These are phyloP conservation scores for Gracilaria domingensis DNA, from an alignment of 23 red algal genomes.

Conservation along the genomic window DNA sequence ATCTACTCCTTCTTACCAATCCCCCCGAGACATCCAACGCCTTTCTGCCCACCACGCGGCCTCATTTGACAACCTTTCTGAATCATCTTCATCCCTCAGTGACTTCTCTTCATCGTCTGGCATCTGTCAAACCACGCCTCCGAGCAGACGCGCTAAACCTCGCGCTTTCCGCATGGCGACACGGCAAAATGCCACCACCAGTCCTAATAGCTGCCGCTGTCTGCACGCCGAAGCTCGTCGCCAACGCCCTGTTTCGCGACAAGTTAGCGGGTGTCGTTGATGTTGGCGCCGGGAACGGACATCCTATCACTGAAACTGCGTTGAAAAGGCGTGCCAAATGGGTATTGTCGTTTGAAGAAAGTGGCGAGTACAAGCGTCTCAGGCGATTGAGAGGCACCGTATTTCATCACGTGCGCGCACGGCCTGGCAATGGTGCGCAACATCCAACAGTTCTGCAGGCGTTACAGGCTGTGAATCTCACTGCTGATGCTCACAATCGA, in stretches of 20 bases:
- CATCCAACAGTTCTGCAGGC: slow-evolving; percentile 1
- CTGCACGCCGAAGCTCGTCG: neutral
- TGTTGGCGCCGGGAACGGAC: slow-evolving; percentile 20
- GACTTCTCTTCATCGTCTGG: slow-evolving; percentile 17
- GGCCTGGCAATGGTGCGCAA: slow-evolving; percentile 1
- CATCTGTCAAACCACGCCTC: neutral
- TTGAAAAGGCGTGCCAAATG: neutral
- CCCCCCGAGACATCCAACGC: slow-evolving; percentile 11
- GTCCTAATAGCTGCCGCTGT: slow-evolving; percentile 29
- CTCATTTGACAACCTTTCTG: slow-evolving; percentile 27
- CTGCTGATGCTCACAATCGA: neutral
- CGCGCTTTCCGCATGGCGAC: slow-evolving; percentile 21
- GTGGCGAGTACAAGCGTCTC: neutral
- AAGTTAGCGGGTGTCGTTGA: slow-evolving; percentile 19
- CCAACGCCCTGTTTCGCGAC: neutral
- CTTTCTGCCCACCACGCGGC: slow-evolving; percentile 24
- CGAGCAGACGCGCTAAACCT: slow-evolving; percentile 15
- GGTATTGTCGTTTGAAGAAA: slow-evolving; percentile 27
- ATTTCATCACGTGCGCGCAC: neutral
- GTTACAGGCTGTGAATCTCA: slow-evolving; percentile 8
- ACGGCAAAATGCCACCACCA: slow-evolving; percentile 9
- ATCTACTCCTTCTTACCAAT: neutral
- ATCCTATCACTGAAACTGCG: slow-evolving; percentile 12
- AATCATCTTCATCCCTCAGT: slow-evolving; percentile 20
- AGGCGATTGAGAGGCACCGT: neutral